Evolutionary conservation across 345 rosid genomes (phyloP), one percentile per base, ranked within the genome.

Genomic region (Arabis hirsuta): DNA sequence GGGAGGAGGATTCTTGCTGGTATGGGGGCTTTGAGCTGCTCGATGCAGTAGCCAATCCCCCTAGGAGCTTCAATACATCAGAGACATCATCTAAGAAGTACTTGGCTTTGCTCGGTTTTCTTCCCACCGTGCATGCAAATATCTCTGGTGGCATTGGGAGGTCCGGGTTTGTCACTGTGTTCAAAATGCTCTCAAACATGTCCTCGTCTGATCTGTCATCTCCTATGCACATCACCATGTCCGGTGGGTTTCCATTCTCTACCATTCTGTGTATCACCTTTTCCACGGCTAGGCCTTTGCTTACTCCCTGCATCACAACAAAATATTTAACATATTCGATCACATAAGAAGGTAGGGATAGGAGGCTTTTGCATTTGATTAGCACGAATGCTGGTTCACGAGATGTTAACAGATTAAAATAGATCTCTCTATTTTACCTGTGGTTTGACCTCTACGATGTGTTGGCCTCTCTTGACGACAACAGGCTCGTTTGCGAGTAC

Each of bases 151-250:
- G 61, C 47, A 46, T 61, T n/a, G 86, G 87, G 66, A 84, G 76
- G 29, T 85, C 82, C 3, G 87, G 82, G 72, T 75, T 56, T 32
- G 84, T 77, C 62, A 81, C 79, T n/a, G 82, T 79, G 73, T 78
- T 82, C 43, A 78, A 72, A 77, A 89, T 86, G 82, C 91, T 87
- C 78, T 89, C 87, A 69, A 92, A 92, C 97, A 91, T 91, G 79
- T 91, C 97, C 64, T 91, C 96, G 70, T 91, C 97, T 19, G 96
- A 91, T 85, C 84, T 83, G 79, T 92, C 98, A 68, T 92, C 98
- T 27, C 96, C 96, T 63, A 89, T 78, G 67, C 98, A 92, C 86
- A 89, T 80, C 44, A 92, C 90, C 76, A 89, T 88, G 71, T 89
- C 96, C 4, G 94, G 98, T 45, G 88, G 76, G 42, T 67, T 76